Conservation (phyloP, 1,139 yeast genomes). For the Saccharomyces hybrid region DNA sequence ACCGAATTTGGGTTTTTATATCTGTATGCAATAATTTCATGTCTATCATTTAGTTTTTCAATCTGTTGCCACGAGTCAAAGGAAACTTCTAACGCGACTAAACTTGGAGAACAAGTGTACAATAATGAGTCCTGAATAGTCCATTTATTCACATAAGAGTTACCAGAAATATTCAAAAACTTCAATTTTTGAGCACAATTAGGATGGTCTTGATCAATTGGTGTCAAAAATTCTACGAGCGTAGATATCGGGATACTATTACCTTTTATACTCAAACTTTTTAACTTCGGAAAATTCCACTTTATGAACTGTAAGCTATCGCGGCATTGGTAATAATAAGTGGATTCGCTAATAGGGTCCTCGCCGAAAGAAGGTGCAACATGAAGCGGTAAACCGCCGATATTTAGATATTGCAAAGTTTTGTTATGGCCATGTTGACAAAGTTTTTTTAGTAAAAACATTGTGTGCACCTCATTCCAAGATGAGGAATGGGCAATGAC, state of each 20-base stretch:
- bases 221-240: slow-evolving; percentile 43
- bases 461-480: slow-evolving; percentile 50
- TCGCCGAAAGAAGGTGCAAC: slow-evolving; percentile 30
- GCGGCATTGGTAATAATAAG: slow-evolving; percentile 29
- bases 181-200: slow-evolving; percentile 30
- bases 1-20: slow-evolving; percentile 18
- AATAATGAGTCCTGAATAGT: slow-evolving; percentile 43
- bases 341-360: slow-evolving; percentile 17
- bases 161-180: slow-evolving; percentile 48
- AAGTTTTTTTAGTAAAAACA: slow-evolving; percentile 47
- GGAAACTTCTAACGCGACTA: slow-evolving; percentile 35
- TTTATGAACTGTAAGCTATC: slow-evolving; percentile 51
- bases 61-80: slow-evolving; percentile 35
- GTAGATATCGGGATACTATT: slow-evolving; percentile 46
- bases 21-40: slow-evolving; percentile 32
- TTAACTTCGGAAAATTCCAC: slow-evolving; percentile 46
- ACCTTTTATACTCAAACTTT: slow-evolving; percentile 58
- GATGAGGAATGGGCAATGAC: slow-evolving; percentile 65
- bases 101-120: slow-evolving; percentile 36
- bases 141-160: slow-evolving; percentile 44
- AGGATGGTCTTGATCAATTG: slow-evolving; percentile 14
- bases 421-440: slow-evolving; percentile 35
- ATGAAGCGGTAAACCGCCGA: slow-evolving; percentile 61
- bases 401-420: slow-evolving; percentile 45
- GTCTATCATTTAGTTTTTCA: slow-evolving; percentile 31